Evolutionary conservation across 768 basidiomycete species (phyloP).

Genomic region (Psilocybe azurescens): DNA sequence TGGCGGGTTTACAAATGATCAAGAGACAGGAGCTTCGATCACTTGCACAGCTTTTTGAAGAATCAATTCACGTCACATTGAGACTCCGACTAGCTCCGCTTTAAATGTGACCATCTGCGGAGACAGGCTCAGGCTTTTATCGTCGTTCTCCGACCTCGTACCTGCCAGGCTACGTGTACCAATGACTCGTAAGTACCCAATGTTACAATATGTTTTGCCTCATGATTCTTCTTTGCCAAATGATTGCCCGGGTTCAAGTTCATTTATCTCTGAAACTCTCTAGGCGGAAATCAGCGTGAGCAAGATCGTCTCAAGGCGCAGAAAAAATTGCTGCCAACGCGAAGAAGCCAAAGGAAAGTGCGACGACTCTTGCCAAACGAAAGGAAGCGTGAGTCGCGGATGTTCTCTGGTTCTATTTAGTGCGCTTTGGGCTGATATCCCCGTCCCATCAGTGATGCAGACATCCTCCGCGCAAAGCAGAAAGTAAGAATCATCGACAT

Average conservation of each 20-base stretch:
- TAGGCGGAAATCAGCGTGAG: conserved; percentile 87
- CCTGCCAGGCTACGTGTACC: conserved; percentile 1
- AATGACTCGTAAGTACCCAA: conserved; percentile 60
- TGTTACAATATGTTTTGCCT: conserved; percentile 10
- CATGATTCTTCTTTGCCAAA: conserved; percentile 14
- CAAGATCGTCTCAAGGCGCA: conserved; percentile 73
- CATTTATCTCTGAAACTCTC: conserved; percentile 7
- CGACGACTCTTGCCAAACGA: conserved; percentile 62
- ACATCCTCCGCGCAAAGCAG: conserved; percentile 76
- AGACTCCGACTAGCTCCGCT: conserved; percentile 32
- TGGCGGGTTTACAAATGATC: too few species aligned
- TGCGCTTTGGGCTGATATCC: neutral
- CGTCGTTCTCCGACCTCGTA: neutral
- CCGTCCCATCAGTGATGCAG: conserved; percentile 65
- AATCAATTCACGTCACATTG: conserved; percentile 2
- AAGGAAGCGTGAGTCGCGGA: conserved; percentile 71
- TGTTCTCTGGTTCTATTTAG: conserved; percentile 10
- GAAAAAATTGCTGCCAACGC: conserved; percentile 59
- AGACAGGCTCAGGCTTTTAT: conserved; percentile 5
- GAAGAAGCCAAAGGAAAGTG: conserved; percentile 79
- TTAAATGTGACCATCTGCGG: neutral
- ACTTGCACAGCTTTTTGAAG: neutral
- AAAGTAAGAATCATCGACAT: conserved; percentile 53
- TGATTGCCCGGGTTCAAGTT: conserved; percentile 22
- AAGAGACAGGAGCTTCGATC: too few species aligned